Conservation (phyloP, 2,329 filamentous ascomycete species). For the Claviceps africana region DNA sequence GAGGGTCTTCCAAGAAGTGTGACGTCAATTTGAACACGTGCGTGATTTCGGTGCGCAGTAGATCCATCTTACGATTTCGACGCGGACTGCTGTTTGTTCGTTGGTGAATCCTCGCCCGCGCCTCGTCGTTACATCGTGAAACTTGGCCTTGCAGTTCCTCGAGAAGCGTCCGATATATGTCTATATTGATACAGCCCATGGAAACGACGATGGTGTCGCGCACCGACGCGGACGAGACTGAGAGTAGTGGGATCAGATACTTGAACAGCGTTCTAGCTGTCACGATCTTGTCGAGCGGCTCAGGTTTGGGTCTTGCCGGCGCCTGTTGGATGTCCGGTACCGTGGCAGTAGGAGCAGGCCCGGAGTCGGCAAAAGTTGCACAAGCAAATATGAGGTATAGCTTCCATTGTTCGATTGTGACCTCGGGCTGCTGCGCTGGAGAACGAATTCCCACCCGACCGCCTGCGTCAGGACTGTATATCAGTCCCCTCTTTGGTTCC, state of each 20-base stretch:
- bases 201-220: constrained; percentile 82
- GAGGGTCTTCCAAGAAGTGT: constrained; percentile 66
- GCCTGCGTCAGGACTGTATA: constrained; percentile 46
- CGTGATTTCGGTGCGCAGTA: constrained; percentile 83
- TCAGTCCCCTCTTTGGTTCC: constrained; percentile 52
- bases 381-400: constrained; percentile 94
- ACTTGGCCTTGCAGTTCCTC: constrained; percentile 84
- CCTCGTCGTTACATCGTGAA: constrained; percentile 74
- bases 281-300: constrained; percentile 61
- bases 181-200: constrained; percentile 86
- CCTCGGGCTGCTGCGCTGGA: constrained; percentile 63
- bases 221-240: constrained; percentile 65
- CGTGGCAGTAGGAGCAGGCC: constrained; percentile 31
- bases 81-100: constrained; percentile 71
- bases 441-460: constrained; percentile 38
- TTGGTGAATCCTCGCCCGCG: constrained; percentile 73
- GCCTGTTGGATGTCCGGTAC: constrained; percentile 55
- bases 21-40: constrained; percentile 92
- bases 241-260: constrained; percentile 76
- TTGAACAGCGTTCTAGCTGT: constrained; percentile 84
- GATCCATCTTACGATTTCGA: constrained; percentile 70
- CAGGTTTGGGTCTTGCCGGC: constrained; percentile 62
- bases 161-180: constrained; percentile 79
- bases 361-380: constrained; percentile 79
- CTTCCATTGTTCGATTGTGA: constrained; percentile 95